A percentile compares a stretch with the other conserved stretches of the same genome.
phyloP scores from a whole-genome alignment of 192 early-diverging fungal genomes.

The Coemansia sp. region DNA sequence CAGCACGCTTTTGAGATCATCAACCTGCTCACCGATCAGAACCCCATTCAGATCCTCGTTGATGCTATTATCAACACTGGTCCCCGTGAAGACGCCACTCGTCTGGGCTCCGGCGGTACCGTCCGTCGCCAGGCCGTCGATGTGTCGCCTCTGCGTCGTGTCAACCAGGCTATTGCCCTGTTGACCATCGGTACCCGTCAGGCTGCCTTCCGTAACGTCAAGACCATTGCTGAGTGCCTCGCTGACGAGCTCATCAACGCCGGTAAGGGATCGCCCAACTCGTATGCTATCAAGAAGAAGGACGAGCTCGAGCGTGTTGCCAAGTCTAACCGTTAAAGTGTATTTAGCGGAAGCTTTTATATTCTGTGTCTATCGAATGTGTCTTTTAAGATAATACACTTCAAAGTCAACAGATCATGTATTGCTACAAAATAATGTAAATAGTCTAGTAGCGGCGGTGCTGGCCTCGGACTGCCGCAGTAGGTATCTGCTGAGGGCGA shows the following conservation, averaged over 20 bases:
- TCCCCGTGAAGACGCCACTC: slow-evolving; percentile 98
- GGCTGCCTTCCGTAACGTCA: slow-evolving; percentile 99
- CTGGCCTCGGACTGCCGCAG: not conserved
- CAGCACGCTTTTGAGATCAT: slow-evolving; percentile 99
- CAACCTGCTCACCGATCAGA: slow-evolving; percentile 96
- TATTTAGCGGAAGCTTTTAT: not conserved
- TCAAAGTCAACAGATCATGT: not conserved
- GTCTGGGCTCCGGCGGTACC: slow-evolving; percentile 96
- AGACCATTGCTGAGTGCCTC: slow-evolving; percentile 99
- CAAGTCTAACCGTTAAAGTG: slow-evolving; percentile 61
- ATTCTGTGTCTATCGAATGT: slow-evolving; percentile 8
- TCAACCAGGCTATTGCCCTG: slow-evolving; percentile 94
- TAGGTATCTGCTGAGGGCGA: not conserved
- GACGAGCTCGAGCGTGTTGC: slow-evolving; percentile 86
- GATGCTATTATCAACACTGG: slow-evolving; percentile 99
- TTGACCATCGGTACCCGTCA: slow-evolving; percentile 97
- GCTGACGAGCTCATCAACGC: slow-evolving; percentile 99
- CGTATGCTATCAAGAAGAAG: slow-evolving; percentile 99
- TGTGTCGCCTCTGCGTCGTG: slow-evolving; percentile 96
- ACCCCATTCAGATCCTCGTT: slow-evolving; percentile 97
- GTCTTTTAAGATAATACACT: not conserved
- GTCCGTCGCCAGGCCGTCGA: slow-evolving; percentile 99
- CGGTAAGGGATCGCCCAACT: slow-evolving; percentile 98
- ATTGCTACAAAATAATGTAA: not conserved
- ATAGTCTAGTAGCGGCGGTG: slow-evolving; percentile 4